A percentile compares a stretch with the other conserved stretches of the same genome.
Conservation (phyloP, 1,284 basidiomycete genomes). For the Boletus mariae region DNA sequence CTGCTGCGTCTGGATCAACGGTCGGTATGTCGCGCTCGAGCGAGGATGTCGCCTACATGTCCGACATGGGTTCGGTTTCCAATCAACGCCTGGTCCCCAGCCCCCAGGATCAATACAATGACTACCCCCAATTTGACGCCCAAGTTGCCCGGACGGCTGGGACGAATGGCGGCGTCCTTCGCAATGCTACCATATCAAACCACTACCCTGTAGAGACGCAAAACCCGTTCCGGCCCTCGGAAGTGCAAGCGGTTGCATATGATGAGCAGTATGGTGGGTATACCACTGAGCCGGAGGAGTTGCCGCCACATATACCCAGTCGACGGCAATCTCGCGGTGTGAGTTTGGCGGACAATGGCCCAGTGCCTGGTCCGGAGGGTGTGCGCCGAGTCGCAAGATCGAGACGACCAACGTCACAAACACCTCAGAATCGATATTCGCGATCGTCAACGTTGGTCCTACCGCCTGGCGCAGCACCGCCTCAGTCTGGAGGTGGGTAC, state of each 20-base stretch:
- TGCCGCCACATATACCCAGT: constrained; percentile 26
- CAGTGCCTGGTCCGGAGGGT: constrained; percentile 71
- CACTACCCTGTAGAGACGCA: constrained; percentile 50
- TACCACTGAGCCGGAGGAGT: constrained; percentile 37
- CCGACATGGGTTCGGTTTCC: constrained; percentile 54
- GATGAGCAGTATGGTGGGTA: constrained; percentile 38
- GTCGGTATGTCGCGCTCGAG: constrained; percentile 59
- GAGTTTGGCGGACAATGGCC: constrained; percentile 73
- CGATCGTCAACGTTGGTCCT: constrained; percentile 53
- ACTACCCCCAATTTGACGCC: constrained; percentile 40
- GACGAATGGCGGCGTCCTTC: constrained; percentile 39
- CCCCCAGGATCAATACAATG: constrained; percentile 46
- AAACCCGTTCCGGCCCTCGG: constrained; percentile 46
- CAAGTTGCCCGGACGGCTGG: constrained; percentile 41
- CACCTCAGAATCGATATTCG: constrained; percentile 70
- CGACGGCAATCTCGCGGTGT: constrained; percentile 54
- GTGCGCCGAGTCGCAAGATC: constrained; percentile 69
- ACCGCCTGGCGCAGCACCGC: constrained; percentile 74
- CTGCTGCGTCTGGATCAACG: constrained; percentile 46
- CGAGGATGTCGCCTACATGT: constrained; percentile 54
- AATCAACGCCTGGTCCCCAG: constrained; percentile 56
- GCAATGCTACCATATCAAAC: constrained; percentile 37
- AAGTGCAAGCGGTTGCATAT: constrained; percentile 36
- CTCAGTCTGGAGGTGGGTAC: constrained; percentile 40
- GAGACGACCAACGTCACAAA: constrained; percentile 56